Evolutionary conservation across 257 asterid genomes (phyloP).

Genomic region (Nicotiana undulata): DNA sequence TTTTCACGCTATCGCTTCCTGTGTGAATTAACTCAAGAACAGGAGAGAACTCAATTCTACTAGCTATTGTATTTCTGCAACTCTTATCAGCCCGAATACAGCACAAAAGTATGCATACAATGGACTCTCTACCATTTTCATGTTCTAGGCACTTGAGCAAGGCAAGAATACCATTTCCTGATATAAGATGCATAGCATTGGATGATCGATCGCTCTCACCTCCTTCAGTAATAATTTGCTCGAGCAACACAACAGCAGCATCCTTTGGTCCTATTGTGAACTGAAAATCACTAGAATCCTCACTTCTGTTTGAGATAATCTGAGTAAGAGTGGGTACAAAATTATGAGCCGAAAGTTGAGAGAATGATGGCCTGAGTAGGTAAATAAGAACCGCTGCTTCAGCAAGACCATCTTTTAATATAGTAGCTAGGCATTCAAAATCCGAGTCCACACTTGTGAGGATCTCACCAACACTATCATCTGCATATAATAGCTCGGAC

Average conservation of each 20-base stretch:
- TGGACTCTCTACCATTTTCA: slow-evolving; percentile 41
- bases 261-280: slow-evolving; percentile 60
- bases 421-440: slow-evolving; percentile 56
- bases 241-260: slow-evolving; percentile 61
- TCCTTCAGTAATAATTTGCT: slow-evolving; percentile 52
- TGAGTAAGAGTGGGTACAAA: slow-evolving; percentile 36
- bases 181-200: slow-evolving; percentile 32
- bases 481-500: slow-evolving; percentile 49
- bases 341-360: slow-evolving; percentile 49
- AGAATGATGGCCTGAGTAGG: slow-evolving; percentile 55
- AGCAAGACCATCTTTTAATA: slow-evolving; percentile 58
- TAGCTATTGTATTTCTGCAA: slow-evolving; percentile 51
- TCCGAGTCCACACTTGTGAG: slow-evolving; percentile 61
- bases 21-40: slow-evolving; percentile 67
- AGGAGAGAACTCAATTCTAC: slow-evolving; percentile 48
- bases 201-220: slow-evolving; percentile 43
- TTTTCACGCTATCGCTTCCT: slow-evolving; percentile 53
- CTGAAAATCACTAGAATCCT: slow-evolving; percentile 27
- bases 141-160: slow-evolving; percentile 51
- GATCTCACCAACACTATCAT: slow-evolving; percentile 42
- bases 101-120: slow-evolving; percentile 42
- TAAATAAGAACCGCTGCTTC: slow-evolving; percentile 59
- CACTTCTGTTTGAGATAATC: slow-evolving; percentile 42
- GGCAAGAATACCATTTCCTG: slow-evolving; percentile 47
- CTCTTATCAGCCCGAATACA: slow-evolving; percentile 50